Evolutionary conservation across 2,329 filamentous ascomycete species (phyloP).

Genomic region (Talaromyces sp.): DNA sequence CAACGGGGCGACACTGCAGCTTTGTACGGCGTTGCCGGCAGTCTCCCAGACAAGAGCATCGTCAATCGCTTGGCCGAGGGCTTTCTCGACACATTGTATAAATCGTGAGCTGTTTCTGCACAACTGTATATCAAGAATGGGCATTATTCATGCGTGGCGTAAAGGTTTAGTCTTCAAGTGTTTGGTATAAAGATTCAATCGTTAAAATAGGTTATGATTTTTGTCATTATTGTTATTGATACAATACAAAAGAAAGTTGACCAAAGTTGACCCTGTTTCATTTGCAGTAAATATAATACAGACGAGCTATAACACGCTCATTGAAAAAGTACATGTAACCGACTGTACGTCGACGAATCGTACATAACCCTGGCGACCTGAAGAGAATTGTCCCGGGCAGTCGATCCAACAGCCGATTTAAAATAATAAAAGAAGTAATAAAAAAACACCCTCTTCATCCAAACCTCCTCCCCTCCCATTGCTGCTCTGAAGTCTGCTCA

Average conservation of each 20-base stretch:
- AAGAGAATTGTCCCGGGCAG: no score
- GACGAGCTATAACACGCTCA: background rate
- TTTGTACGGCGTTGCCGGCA: slow-evolving; percentile 91
- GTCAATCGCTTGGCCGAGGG: slow-evolving; percentile 85
- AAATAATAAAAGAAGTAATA: background rate
- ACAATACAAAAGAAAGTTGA: background rate
- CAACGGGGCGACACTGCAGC: slow-evolving; percentile 70
- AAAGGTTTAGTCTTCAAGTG: background rate
- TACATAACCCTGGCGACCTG: no score
- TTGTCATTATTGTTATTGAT: slow-evolving; percentile 1
- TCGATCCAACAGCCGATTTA: no score
- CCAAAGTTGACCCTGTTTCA: background rate
- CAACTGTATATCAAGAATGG: background rate
- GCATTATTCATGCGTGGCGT: background rate
- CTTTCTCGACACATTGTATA: slow-evolving; percentile 90
- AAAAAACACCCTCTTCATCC: background rate
- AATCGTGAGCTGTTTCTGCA: slow-evolving; percentile 46
- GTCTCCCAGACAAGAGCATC: slow-evolving; percentile 90
- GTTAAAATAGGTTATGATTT: background rate
- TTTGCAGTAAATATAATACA: background rate
- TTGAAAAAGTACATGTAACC: background rate
- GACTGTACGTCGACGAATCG: no score
- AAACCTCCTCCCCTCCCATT: slow-evolving; percentile 17
- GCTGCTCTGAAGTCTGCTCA: slow-evolving; percentile 43
- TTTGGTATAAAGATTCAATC: background rate